These are phyloP conservation scores for Stellera chamaejasme DNA, from an alignment of 345 rosid genomes.

Conservation along the genomic window DNA sequence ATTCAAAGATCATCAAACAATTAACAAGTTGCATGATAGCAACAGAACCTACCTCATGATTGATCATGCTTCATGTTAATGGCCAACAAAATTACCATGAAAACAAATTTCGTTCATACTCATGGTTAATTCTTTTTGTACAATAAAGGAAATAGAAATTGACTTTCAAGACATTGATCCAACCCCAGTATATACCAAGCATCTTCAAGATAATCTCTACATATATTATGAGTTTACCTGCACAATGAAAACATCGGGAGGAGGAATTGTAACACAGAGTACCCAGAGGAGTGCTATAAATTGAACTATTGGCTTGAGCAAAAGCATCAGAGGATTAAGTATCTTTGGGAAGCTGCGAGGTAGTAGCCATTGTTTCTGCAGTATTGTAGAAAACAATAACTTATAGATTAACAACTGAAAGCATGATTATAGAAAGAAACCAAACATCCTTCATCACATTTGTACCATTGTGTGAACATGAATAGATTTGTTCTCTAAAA, in stretches of 20 bases:
- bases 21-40: no score
- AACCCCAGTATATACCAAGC: no score
- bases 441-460: conserved; percentile 5
- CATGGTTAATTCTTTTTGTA: no score
- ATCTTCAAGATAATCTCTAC: no score
- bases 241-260: conserved; percentile 80
- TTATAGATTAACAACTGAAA: not conserved
- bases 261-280: conserved; percentile 60
- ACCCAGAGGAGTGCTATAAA: conserved; percentile 78
- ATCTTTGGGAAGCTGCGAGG: conserved; percentile 47
- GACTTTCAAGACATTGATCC: no score
- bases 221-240: conserved; percentile 40
- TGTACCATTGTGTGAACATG: conserved; percentile 79
- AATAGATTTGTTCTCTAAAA: conserved; percentile 60
- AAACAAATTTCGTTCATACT: no score
- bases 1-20: no score
- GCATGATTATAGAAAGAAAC: not conserved
- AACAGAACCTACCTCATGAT: no score
- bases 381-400: not conserved
- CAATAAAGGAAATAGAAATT: no score
- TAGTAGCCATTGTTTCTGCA: conserved; percentile 59
- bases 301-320: conserved; percentile 77
- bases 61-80: no score
- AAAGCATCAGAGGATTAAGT: conserved; percentile 51
- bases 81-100: no score